Base-by-base conservation (phyloP, 2,329 filamentous ascomycete species). In the Thielaviopsis ethacetica region DNA sequence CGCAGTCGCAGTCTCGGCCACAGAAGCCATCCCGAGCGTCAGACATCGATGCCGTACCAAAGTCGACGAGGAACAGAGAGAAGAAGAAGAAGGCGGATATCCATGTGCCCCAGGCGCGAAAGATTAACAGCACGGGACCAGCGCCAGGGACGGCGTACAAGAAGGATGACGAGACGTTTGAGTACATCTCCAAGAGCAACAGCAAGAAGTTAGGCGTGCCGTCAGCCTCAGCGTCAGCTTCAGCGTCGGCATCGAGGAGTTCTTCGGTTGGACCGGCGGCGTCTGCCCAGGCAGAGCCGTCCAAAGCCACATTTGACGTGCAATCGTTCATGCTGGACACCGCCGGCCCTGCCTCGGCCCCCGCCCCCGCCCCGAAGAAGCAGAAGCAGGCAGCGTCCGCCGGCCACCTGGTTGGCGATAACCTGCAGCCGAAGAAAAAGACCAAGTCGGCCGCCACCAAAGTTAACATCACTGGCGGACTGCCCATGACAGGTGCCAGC, bases 371-470 rank as follows among this genome's bases (percentile, higher is more conserved):
- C 9, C 72, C 74, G 51, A 78, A 76, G 63, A 77, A 78, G 55
- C 76, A 80, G 22, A 60, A 57, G 4, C 81, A 82, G 1, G 82
- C 82, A 1, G 86, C 86, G 2, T 85, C 86, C 10, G 78, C 84
- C 0, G 91, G 91, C 0, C 84, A 84, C 17, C 73, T 96, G 47
- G 88, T 95, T 58, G 93, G 88, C 0, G 91, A 97, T 62, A 74
- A 78, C 30, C 73, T 78, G 22, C 76, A 72, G 26, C 26, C 4
- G 9, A 83, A 80, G 63, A 75, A 78, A 24, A 51, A 61, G 47
- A 51, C n/a, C 49, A 61, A 59, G 27, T 2, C 44, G 67, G 67
- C 19, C 65, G 67, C 76, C 50, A 78, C 84, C 41, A 91, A 90
- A 69, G 71, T 88, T 59, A 81, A 80, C 63, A 83, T 93, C 59